Evolutionary conservation across 805 yeast species (phyloP).

Genomic region (Zygosaccharomyces kombuchaensis): DNA sequence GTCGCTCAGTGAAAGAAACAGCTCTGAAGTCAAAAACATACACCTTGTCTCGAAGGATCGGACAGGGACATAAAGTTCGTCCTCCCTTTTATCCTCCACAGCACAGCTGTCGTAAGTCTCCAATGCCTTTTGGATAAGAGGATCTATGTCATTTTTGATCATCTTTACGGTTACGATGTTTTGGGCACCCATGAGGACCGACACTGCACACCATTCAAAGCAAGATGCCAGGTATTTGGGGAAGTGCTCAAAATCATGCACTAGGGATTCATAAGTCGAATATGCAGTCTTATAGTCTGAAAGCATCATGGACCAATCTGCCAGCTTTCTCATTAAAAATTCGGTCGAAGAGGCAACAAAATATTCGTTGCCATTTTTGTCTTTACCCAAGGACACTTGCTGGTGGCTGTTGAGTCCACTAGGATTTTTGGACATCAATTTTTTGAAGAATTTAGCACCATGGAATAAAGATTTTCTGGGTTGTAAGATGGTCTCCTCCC

Average conservation of each 20-base stretch:
- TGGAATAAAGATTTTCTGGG: slow-evolving; percentile 72
- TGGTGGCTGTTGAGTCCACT: slow-evolving; percentile 20
- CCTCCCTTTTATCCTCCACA: slow-evolving; percentile 46
- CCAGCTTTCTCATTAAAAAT: slow-evolving; percentile 71
- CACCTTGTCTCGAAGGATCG: slow-evolving; percentile 65
- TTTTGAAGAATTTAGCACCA: slow-evolving; percentile 57
- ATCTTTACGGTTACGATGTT: slow-evolving; percentile 40
- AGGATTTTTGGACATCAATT: slow-evolving; percentile 29
- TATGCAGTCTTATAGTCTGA: slow-evolving; percentile 83
- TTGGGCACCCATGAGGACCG: slow-evolving; percentile 57
- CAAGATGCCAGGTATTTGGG: slow-evolving; percentile 53
- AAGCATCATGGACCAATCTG: slow-evolving; percentile 91
- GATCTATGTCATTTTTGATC: slow-evolving; percentile 44
- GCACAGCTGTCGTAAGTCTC: slow-evolving; percentile 38
- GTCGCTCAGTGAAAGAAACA: slow-evolving; percentile 46
- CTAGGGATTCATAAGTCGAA: slow-evolving; percentile 74
- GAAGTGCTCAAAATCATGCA: slow-evolving; percentile 66
- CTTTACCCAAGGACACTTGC: slow-evolving; percentile 34
- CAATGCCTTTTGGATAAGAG: slow-evolving; percentile 32
- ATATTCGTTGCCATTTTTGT: slow-evolving; percentile 48
- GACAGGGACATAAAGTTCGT: slow-evolving; percentile 36
- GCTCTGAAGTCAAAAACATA: slow-evolving; percentile 61
- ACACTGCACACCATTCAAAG: slow-evolving; percentile 82
- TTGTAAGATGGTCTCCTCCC: slow-evolving; percentile 80
- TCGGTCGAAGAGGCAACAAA: slow-evolving; percentile 65